Evolutionary conservation across 108 stramenopile species (phyloP).

Genomic region (Conticribra weissflogii): DNA sequence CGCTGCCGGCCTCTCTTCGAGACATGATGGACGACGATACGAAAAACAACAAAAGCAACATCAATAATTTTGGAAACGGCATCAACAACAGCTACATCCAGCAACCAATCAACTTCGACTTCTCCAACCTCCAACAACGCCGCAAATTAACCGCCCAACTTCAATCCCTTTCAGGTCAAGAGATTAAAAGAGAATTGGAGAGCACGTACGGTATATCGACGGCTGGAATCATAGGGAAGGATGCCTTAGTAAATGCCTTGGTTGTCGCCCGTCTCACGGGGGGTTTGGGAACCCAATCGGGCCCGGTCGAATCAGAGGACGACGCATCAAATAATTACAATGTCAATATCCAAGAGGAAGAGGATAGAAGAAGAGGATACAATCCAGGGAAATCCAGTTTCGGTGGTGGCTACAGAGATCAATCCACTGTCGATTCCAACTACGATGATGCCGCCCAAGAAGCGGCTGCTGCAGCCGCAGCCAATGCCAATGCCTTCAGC

Average conservation of each 20-base stretch:
- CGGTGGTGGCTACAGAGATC: slow-evolving; percentile 11
- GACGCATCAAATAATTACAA: too few relatives aligned
- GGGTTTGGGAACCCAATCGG: slow-evolving; percentile 4
- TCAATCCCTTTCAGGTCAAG: slow-evolving; percentile 26
- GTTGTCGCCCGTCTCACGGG: slow-evolving; percentile 27
- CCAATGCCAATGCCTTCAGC: slow-evolving; percentile 11
- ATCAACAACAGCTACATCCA: background rate
- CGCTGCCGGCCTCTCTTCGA: background rate
- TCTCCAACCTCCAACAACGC: slow-evolving; percentile 10
- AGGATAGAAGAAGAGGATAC: too few relatives aligned
- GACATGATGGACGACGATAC: background rate
- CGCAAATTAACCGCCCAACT: slow-evolving; percentile 30
- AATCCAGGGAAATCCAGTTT: slow-evolving; percentile 10
- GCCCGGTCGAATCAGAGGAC: too few relatives aligned
- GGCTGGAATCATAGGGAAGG: slow-evolving; percentile 23
- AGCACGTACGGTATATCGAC: slow-evolving; percentile 33
- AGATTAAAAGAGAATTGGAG: slow-evolving; percentile 42
- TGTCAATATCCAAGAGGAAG: too few relatives aligned
- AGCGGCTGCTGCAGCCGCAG: background rate
- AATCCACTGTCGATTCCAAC: background rate
- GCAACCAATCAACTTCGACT: background rate
- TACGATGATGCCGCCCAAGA: background rate
- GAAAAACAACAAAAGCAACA: background rate
- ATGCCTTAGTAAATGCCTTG: slow-evolving; percentile 25
- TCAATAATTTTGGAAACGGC: background rate